Evolutionary conservation across 1,284 basidiomycete genomes (phyloP), one percentile per base, ranked within the genome.

Genomic region (Ustilago sp.): DNA sequence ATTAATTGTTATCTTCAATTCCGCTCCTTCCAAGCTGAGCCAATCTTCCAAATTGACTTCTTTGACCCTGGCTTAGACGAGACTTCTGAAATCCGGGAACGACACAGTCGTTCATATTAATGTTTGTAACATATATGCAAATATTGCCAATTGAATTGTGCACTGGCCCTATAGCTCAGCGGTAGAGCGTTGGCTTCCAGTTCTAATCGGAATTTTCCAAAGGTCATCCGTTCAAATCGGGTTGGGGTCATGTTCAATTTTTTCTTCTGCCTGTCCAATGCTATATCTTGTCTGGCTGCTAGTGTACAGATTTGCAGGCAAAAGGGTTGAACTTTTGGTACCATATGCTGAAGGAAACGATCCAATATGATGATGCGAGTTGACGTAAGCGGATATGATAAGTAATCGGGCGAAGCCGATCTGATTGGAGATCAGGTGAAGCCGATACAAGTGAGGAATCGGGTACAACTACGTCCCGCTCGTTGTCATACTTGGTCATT

Each of bases 151-250:
- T 2, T 7, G n/a, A n/a, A n/a, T n/a, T n/a, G n/a, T 23, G 15
- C 34, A 36, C 17, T 43, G 64, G 60, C 47, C 69, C 60, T 57
- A 63, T 63, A 67, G 56, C 60, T 67, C 59, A 67, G 64, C 61
- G 64, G 70, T 71, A 66, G 68, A 71, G 68, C 68, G 68, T 71
- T 50, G 68, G 68, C 68, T 71, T 71, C 68, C 68, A 71, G 68
- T 59, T 47, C 59, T 23, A 31, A 7, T 41, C 34, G 59, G 61
- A 65, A 62, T 32, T 5, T 76, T 76, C 74, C 74, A 55, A 76
- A 76, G 74, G 74, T 66, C 74, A 72, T 72, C 69, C 63, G 74
- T 76, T 76, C 74, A 66, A 76, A 68, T 69, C 74, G 63, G 68
- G 74, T 72, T 60, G 74, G 74, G 74, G 58, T 76, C 74, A 76